Evolutionary conservation across 2,329 filamentous ascomycete genomes (phyloP).

Genomic region (Sporothrix globosa): DNA sequence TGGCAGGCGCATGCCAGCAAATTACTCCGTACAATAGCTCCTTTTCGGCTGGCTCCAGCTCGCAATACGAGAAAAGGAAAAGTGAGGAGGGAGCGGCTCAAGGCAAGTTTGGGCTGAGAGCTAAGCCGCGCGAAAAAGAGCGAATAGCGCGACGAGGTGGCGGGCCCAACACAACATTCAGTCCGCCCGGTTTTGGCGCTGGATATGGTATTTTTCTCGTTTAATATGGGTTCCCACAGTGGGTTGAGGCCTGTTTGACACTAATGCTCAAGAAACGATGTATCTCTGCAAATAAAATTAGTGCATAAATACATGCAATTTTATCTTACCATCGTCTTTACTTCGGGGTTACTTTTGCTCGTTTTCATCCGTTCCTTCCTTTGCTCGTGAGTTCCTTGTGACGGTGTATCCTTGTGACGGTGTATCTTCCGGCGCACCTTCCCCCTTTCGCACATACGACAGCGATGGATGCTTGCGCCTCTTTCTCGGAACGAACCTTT

Average conservation of each 20-base stretch:
- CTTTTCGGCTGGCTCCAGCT: not conserved
- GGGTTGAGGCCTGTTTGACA: not conserved
- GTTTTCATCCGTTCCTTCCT: slow-evolving; percentile 3
- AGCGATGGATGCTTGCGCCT: not conserved
- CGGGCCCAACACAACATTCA: slow-evolving; percentile 2
- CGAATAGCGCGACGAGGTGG: slow-evolving; percentile 27
- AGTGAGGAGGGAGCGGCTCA: not conserved
- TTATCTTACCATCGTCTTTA: not conserved
- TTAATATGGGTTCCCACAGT: slow-evolving; percentile 4
- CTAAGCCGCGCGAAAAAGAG: slow-evolving; percentile 18
- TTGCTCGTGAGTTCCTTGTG: not conserved
- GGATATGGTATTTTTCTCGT: slow-evolving; percentile 10
- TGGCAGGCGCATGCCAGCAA: slow-evolving; percentile 1
- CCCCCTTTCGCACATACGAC: slow-evolving; percentile 14
- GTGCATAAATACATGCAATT: slow-evolving; percentile 7
- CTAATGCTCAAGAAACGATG: not conserved
- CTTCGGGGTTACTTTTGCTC: not conserved
- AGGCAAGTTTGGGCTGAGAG: slow-evolving; percentile 4
- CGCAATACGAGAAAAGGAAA: slow-evolving; percentile 27
- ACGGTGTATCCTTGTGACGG: not conserved
- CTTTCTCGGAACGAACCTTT: slow-evolving; percentile 1
- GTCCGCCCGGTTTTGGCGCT: slow-evolving; percentile 5
- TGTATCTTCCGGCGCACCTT: slow-evolving; percentile 11
- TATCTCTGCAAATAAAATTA: not conserved
- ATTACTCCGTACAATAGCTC: not conserved